A percentile compares a stretch with the other conserved stretches of the same genome.
phyloP scores from a whole-genome alignment of 208 protist genomes.

The Leishmania major region DNA sequence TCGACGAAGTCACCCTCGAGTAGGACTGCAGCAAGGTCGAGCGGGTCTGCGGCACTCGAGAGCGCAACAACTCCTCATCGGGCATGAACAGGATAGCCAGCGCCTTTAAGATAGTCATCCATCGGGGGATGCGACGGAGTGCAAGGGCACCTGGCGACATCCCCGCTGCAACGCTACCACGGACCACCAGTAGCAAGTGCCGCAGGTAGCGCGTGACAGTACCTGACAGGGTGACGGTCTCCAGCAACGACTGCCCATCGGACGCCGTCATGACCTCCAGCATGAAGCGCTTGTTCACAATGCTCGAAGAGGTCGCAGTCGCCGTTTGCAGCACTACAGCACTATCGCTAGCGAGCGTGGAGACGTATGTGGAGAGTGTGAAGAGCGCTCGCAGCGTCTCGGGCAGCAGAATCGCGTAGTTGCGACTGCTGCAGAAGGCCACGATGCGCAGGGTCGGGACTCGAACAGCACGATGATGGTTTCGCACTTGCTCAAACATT shows the following conservation, averaged over 20 bases:
- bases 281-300: conserved; percentile 83
- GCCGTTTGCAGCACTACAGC: conserved; percentile 76
- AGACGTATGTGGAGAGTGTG: conserved; percentile 86
- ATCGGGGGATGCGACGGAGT: conserved; percentile 43
- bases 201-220: conserved; percentile 75
- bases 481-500: conserved; percentile 50
- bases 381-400: conserved; percentile 71
- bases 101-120: conserved; percentile 46
- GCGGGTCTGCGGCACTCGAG: conserved; percentile 20
- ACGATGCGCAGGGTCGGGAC: conserved; percentile 73
- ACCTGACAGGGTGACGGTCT: conserved; percentile 68
- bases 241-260: conserved; percentile 50
- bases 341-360: conserved; percentile 74
- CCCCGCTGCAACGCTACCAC: conserved; percentile 42
- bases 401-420: conserved; percentile 58
- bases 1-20: conserved; percentile 7
- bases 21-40: conserved; percentile 26
- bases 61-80: conserved; percentile 26
- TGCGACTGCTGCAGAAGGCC: conserved; percentile 68
- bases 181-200: conserved; percentile 76
- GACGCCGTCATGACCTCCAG: conserved; percentile 59
- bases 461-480: conserved; percentile 25
- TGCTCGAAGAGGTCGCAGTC: conserved; percentile 53
- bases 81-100: conserved; percentile 77
- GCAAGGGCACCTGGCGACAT: conserved; percentile 38